Base-by-base conservation (phyloP, 495 filamentous ascomycete genomes). In the Gamarada debralockiae region DNA sequence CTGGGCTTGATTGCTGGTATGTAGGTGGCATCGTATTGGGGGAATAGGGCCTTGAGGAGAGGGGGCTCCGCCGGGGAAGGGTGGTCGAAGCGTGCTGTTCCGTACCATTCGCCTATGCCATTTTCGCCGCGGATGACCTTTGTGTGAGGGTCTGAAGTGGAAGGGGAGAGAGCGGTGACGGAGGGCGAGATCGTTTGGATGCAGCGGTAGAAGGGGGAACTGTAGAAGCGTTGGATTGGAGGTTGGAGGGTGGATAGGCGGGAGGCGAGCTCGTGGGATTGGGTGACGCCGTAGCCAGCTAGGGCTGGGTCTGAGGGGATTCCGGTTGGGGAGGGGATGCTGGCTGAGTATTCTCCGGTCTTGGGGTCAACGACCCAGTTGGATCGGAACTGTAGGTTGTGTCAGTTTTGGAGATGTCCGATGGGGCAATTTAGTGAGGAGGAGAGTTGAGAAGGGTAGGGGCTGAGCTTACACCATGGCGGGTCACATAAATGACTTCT, bases 51-150 rank as follows among this genome's bases (percentile, higher is more conserved):
- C 22, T 73, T 68, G 36, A 98, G 77, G 17, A 73, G 68, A 22
- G 70, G 53, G 9, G 79, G 69, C 9, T 75, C 55, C 14, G 89
- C 87, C 0, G 92, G 89, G 0, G 80, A 75, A 0, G 93, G 93
- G 63, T 98, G 93, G 46, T 87, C 71, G 70, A 96, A 97, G 58
- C 73, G 69, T 8, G 87, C 86, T 3, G 69, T 60, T 25, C 93
- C 93, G 68, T 88, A 97, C 88, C 91, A 98, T 78, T 98, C 93
- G 42, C 87, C 88, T 40, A 95, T 48, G 8, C 90, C 89, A 57
- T 81, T 84, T 63, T 96, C 90, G 41, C 83, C 76, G 25, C 81
- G 76, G 25, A 92, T 81, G 42, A 73, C 67, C 4, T 56, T 45
- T 3, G 50, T 42, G 22, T 58, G 49, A 8, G 49, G 53, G n/a